These are phyloP conservation scores for Pleodorina starrii DNA, from an alignment of 139 green algal genomes.

Conservation along the genomic window DNA sequence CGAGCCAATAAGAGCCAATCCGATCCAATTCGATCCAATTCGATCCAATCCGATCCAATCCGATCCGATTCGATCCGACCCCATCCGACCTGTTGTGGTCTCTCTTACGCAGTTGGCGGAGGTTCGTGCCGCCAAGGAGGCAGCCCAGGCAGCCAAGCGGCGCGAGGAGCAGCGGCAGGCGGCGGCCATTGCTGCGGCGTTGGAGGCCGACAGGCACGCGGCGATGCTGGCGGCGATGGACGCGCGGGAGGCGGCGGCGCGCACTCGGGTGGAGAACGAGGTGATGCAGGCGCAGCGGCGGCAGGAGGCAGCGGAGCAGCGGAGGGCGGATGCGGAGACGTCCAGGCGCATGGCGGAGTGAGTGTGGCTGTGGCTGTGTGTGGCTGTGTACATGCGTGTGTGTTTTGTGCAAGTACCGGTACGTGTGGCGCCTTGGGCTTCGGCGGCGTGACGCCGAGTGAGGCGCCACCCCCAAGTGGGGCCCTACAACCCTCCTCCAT, in stretches of 20 bases:
- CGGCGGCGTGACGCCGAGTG: too few species aligned
- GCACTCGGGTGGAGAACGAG: conserved; percentile 16
- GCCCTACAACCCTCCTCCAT: too few species aligned
- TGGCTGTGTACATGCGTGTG: too few species aligned
- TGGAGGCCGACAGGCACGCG: not conserved
- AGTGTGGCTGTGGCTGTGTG: not conserved
- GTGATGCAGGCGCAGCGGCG: conserved; percentile 3
- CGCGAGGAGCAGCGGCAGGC: conserved; percentile 9
- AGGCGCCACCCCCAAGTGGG: too few species aligned
- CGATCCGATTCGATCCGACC: too few species aligned
- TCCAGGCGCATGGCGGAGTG: conserved; percentile 39
- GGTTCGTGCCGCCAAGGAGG: not conserved
- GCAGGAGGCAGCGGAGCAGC: not conserved
- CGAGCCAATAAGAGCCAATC: too few species aligned
- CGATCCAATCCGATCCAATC: too few species aligned
- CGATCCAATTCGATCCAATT: too few species aligned
- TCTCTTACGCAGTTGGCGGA: not conserved
- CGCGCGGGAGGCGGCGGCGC: conserved; percentile 13
- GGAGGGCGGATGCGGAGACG: conserved; percentile 18
- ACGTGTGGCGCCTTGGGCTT: too few species aligned
- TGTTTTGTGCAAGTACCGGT: too few species aligned
- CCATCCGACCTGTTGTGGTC: too few species aligned
- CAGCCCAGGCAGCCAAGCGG: not conserved
- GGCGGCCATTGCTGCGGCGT: not conserved
- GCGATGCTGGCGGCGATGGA: not conserved